These are phyloP conservation scores for Annulohypoxylon truncatum DNA, from an alignment of 2,329 filamentous ascomycete genomes.

Conservation along the genomic window DNA sequence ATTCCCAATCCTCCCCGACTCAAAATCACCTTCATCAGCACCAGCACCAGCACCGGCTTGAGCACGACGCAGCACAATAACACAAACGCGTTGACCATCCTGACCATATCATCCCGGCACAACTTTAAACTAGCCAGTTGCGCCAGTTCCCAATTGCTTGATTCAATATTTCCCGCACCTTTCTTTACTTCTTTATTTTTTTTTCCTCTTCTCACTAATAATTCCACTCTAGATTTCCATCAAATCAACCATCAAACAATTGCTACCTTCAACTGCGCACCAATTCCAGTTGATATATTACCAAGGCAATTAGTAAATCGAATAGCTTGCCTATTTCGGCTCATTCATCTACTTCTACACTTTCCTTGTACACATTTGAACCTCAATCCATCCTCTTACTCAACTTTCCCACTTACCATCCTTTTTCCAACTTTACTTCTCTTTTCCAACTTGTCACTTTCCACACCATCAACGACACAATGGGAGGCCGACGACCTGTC, in stretches of 20 bases:
- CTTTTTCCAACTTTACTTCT: neutral
- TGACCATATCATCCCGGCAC: conserved; percentile 7
- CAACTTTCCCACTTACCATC: neutral
- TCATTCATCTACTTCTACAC: neutral
- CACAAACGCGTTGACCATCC: conserved; percentile 36
- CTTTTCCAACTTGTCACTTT: neutral
- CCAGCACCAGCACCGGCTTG: neutral
- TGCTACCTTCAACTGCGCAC: conserved; percentile 16
- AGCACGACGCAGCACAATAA: conserved; percentile 23
- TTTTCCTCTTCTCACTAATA: conserved; percentile 1
- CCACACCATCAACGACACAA: neutral
- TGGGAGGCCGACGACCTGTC: conserved; percentile 34
- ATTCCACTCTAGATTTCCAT: neutral
- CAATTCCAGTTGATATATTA: conserved; percentile 23
- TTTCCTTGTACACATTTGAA: neutral
- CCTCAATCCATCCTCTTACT: neutral
- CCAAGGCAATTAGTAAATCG: conserved; percentile 15
- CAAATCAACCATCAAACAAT: neutral
- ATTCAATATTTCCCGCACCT: conserved; percentile 26
- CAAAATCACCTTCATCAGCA: neutral
- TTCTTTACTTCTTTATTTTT: conserved; percentile 14
- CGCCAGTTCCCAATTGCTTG: neutral
- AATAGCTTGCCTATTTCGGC: conserved; percentile 18
- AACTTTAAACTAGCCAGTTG: conserved; percentile 26
- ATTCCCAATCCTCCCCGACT: neutral